Base-by-base conservation (phyloP, 2,329 filamentous ascomycete genomes). In the Nemania bipapillata region DNA sequence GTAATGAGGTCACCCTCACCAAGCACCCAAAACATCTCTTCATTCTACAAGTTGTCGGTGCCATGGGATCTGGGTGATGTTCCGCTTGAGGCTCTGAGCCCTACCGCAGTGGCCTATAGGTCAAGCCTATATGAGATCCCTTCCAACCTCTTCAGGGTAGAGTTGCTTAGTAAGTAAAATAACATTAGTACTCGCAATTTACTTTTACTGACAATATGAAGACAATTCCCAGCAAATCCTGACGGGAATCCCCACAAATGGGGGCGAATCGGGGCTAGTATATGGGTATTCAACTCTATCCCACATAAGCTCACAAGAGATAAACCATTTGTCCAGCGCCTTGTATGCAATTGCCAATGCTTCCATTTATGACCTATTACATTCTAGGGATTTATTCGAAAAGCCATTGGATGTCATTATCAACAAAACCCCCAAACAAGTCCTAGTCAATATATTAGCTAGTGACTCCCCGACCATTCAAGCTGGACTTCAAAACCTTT, bases 1-100 rank as follows among this genome's bases (percentile, higher is more conserved):
- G 9, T 58, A 42, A 64, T 64, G 62, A 53, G 62, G 17, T 50
- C 62, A 8, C 62, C 62, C n/a, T 64, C 62, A 15, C 54, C 62
- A 17, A 24, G 6, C 12, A 1, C 22, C 17, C 45, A 6, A 12
- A 42, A 12, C 1, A 8, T 3, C 24, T 11, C n/a, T 2, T 28
- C 9, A 6, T 40, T 3, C 9, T 32, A 32, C 7, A 42, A 2
- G 4, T 0, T 28, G 8, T 53, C 32, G 4, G 8, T 57, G 42
- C 61, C 61, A 7, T 64, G 61, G 61, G 12, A 58, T 12, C 15
- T 64, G n/a, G 42, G 61, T 6, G 54, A 64, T 42, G 42, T 57
- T 2, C 40, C 42, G n/a, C 45, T 42, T 52, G 45, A 2, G 11
- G 26, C 32, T 8, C 45, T 64, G 5, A 58, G 61, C 17, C 30